These are phyloP conservation scores for Paralagenidium karlingii DNA, from an alignment of 352 stramenopile species.

Conservation along the genomic window DNA sequence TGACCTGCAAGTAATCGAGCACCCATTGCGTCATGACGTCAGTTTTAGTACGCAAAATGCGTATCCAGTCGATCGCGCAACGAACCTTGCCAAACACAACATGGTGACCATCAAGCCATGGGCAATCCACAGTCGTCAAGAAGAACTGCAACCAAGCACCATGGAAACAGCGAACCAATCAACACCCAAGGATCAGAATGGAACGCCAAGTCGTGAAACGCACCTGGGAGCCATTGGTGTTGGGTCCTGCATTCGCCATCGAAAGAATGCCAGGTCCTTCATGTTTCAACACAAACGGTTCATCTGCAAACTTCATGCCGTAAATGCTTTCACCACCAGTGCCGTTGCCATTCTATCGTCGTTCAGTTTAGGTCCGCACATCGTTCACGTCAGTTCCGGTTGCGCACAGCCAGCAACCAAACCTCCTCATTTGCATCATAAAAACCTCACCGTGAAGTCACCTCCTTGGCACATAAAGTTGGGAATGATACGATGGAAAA, in stretches of 20 bases:
- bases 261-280: slow-evolving; percentile 81
- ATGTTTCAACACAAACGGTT: slow-evolving; percentile 94
- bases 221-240: slow-evolving; percentile 93
- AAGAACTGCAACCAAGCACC: slow-evolving; percentile 98
- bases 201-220: too few species aligned
- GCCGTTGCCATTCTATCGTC: slow-evolving; percentile 67
- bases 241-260: slow-evolving; percentile 94
- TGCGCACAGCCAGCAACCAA: too few species aligned
- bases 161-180: slow-evolving; percentile 24
- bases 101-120: slow-evolving; percentile 82
- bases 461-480: slow-evolving; percentile 95
- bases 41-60: neutral
- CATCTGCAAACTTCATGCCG: slow-evolving; percentile 90
- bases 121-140: slow-evolving; percentile 88
- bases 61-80: neutral
- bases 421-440: too few species aligned
- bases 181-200: neutral
- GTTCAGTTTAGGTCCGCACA: slow-evolving; percentile 7
- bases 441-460: slow-evolving; percentile 89
- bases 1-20: slow-evolving; percentile 14
- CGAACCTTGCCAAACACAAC: slow-evolving; percentile 90
- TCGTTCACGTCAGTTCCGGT: neutral
- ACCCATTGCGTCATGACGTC: neutral
- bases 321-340: slow-evolving; percentile 91
- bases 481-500: slow-evolving; percentile 89